Evolutionary conservation across 345 rosid species (phyloP).

Genomic region (Citrus medica): DNA sequence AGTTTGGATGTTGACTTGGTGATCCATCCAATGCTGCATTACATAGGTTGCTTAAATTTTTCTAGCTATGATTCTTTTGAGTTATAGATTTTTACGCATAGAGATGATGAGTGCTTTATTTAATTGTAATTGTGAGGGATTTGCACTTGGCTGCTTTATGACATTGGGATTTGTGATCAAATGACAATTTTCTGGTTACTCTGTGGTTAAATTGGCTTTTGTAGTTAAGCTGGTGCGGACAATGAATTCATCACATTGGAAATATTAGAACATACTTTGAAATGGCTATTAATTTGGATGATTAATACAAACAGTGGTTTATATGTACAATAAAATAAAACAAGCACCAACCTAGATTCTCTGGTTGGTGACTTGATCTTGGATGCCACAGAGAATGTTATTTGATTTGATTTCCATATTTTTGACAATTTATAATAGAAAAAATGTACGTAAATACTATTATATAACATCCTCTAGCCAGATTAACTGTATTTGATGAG

Average conservation of each 20-base stretch:
- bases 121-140: not conserved
- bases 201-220: not conserved
- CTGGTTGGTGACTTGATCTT: not conserved
- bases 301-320: not conserved
- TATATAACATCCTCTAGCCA: not conserved
- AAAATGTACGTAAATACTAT: not conserved
- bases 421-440: not conserved
- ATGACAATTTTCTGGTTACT: not conserved
- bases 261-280: not conserved
- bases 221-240: not conserved
- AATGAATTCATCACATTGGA: not conserved
- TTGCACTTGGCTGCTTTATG: not conserved
- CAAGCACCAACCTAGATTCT: not conserved
- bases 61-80: not conserved
- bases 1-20: slow-evolving; percentile 7
- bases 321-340: not conserved
- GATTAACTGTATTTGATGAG: not conserved
- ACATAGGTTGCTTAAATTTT: not conserved
- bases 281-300: not conserved
- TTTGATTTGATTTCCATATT: not conserved
- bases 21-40: slow-evolving; percentile 1
- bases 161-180: not conserved
- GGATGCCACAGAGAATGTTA: not conserved
- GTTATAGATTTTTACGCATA: not conserved
- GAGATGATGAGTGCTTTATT: not conserved